Percentiles rank a stretch among this genome's conserved stretches.
Conservation (phyloP, 164 flowering plant genomes). For the Chimonanthus praecox region DNA sequence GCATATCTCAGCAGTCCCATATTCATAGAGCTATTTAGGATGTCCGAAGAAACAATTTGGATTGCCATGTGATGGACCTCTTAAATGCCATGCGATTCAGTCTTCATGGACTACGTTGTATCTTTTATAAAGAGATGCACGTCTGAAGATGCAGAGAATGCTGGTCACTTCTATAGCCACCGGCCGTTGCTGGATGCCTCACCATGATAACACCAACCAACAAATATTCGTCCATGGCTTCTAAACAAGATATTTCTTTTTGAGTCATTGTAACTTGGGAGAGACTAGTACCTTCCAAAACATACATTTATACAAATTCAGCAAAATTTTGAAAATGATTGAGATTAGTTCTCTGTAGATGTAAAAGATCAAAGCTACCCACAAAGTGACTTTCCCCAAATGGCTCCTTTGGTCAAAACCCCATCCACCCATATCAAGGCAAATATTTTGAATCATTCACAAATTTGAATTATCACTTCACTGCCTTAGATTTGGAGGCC, state of each 20-base stretch:
- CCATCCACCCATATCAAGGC: too few relatives aligned
- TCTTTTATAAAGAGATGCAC: not conserved
- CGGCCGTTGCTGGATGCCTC: not conserved
- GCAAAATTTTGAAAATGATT: too few relatives aligned
- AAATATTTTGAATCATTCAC: too few relatives aligned
- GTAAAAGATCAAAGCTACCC: too few relatives aligned
- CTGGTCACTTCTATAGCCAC: not conserved
- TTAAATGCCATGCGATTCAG: not conserved
- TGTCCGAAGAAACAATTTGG: not conserved
- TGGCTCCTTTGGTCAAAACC: not conserved
- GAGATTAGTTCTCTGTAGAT: too few relatives aligned
- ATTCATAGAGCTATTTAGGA: slow-evolving; percentile 2
- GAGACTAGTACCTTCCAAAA: not conserved
- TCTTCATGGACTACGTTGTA: not conserved
- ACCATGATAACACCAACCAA: not conserved
- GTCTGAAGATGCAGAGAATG: not conserved
- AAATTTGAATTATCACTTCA: too few relatives aligned
- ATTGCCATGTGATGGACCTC: not conserved
- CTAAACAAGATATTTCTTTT: not conserved
- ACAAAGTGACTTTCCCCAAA: too few relatives aligned
- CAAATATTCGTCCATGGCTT: not conserved
- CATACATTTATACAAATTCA: not conserved
- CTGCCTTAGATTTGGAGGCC: too few relatives aligned
- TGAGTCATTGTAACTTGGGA: not conserved
- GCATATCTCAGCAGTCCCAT: slow-evolving; percentile 10